A percentile compares a stretch with the other conserved stretches of the same genome.
Conservation (phyloP, 108 stramenopile species). For the Nitzschia sp. region DNA sequence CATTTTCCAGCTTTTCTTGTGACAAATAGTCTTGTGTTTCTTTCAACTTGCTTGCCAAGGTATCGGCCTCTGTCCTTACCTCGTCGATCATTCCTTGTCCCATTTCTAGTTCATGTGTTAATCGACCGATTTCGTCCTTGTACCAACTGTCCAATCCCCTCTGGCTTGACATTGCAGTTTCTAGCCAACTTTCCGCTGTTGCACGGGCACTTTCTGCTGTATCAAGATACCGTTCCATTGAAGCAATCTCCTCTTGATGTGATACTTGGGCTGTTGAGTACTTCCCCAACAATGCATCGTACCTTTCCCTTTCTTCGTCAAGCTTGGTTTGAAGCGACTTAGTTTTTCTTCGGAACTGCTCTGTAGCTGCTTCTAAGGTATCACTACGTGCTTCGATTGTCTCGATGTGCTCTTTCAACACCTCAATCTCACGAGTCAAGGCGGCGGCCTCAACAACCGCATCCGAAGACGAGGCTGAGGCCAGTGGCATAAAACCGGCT, state of each 20-base stretch:
- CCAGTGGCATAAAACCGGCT: too few relatives aligned
- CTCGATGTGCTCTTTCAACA: constrained; percentile 20
- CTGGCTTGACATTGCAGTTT: background rate
- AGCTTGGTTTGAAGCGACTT: constrained; percentile 17
- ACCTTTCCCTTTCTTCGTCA: constrained; percentile 25
- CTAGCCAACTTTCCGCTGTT: background rate
- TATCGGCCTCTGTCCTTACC: too few relatives aligned
- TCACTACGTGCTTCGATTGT: constrained; percentile 28
- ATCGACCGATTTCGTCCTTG: too few relatives aligned
- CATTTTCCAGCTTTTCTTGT: too few relatives aligned
- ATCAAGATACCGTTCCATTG: background rate
- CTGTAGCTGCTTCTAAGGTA: constrained; percentile 32
- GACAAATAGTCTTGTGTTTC: too few relatives aligned
- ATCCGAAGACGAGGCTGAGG: background rate
- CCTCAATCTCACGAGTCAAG: constrained; percentile 16
- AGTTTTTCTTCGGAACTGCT: constrained; percentile 24
- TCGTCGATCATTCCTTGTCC: too few relatives aligned
- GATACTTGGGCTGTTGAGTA: constrained; percentile 5
- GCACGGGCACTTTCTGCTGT: background rate
- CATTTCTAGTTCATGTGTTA: too few relatives aligned
- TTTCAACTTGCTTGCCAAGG: too few relatives aligned
- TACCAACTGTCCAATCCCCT: too few relatives aligned
- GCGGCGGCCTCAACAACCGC: background rate
- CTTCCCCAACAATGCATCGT: constrained; percentile 7
- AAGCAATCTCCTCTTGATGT: constrained; percentile 10